Evolutionary conservation across 306 rosid genomes (phyloP).

Genomic region (Herpetospermum pedunculosum): DNA sequence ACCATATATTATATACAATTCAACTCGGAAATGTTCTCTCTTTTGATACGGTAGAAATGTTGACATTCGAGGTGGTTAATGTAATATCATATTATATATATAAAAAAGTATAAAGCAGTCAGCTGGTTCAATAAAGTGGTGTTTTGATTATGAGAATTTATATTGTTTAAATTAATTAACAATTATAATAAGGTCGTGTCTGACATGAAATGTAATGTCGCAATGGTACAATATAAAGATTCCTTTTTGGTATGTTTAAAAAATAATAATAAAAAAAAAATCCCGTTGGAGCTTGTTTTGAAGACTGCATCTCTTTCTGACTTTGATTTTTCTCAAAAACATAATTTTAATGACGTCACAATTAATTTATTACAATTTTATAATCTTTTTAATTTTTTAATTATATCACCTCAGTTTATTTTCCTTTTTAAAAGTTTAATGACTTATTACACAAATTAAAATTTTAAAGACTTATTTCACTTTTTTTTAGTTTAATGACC

Average conservation of each 20-base stretch:
- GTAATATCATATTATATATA: not conserved
- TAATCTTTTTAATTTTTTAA: not conserved
- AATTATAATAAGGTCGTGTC: not conserved
- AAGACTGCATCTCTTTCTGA: not conserved
- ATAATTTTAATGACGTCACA: not conserved
- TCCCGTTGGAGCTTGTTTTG: not conserved
- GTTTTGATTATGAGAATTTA: not conserved
- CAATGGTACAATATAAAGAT: not conserved
- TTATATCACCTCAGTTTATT: too few species aligned
- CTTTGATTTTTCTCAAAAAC: not conserved
- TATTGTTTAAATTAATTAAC: not conserved
- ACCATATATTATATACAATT: too few species aligned
- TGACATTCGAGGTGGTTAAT: not conserved
- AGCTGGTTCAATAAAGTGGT: not conserved
- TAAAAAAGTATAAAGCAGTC: not conserved
- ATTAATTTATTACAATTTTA: not conserved
- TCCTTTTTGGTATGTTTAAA: not conserved
- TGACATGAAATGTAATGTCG: not conserved
- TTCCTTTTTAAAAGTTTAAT: too few species aligned
- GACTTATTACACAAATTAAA: too few species aligned
- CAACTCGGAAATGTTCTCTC: not conserved
- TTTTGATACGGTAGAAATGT: not conserved
- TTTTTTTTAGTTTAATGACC: too few species aligned
- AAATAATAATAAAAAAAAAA: not conserved
- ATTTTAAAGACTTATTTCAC: too few species aligned